Evolutionary conservation across 306 rosid species (phyloP).

Genomic region (Lagenaria siceraria): DNA sequence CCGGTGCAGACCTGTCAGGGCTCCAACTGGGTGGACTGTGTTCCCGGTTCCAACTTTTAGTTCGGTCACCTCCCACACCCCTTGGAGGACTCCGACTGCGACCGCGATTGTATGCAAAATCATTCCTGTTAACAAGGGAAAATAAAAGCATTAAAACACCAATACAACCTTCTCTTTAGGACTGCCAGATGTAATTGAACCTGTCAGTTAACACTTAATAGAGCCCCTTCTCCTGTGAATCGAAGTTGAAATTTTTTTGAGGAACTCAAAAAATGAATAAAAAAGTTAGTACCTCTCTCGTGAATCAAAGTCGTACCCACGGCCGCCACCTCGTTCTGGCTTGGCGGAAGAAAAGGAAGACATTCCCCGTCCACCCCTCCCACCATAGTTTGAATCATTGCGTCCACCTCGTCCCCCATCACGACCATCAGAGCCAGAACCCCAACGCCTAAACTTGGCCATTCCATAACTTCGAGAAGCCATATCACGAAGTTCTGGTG

Average conservation of each 20-base stretch:
- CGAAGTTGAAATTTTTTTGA: no score
- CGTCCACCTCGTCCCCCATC: slow-evolving; percentile 60
- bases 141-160: background rate
- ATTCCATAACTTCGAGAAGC: slow-evolving; percentile 88
- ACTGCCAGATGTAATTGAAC: background rate
- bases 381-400: slow-evolving; percentile 54
- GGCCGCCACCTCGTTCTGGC: slow-evolving; percentile 49
- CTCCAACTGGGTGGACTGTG: slow-evolving; percentile 59
- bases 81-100: slow-evolving; percentile 47
- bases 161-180: background rate
- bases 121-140: slow-evolving; percentile 32
- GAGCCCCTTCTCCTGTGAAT: no score
- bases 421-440: slow-evolving; percentile 41
- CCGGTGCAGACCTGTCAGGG: slow-evolving; percentile 25
- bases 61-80: slow-evolving; percentile 39
- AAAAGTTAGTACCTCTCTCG: slow-evolving; percentile 42
- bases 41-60: slow-evolving; percentile 28
- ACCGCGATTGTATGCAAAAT: slow-evolving; percentile 24
- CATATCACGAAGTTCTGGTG: slow-evolving; percentile 71
- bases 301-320: slow-evolving; percentile 38
- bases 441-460: slow-evolving; percentile 72
- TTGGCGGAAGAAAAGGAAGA: slow-evolving; percentile 24
- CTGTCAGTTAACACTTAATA: background rate
- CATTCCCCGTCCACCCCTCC: slow-evolving; percentile 44
- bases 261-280: background rate